Evolutionary conservation across 345 rosid species (phyloP).

Genomic region (Acer negundo): DNA sequence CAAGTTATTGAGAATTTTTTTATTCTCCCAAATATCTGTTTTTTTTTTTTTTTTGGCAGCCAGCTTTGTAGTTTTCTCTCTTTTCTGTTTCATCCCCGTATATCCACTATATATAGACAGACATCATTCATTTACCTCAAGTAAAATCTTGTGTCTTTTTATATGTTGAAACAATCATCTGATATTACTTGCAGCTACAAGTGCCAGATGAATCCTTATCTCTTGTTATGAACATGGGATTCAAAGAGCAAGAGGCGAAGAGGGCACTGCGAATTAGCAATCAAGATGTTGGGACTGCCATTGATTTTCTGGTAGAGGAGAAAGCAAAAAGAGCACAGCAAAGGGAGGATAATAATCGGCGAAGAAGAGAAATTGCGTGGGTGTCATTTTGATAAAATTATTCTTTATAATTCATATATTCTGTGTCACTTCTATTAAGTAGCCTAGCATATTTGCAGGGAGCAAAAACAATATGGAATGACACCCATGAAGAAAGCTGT

Average conservation of each 20-base stretch:
- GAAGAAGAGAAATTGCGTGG: slow-evolving; percentile 59
- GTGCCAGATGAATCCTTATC: slow-evolving; percentile 80
- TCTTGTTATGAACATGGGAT: slow-evolving; percentile 84
- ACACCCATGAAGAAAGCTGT: slow-evolving; percentile 85
- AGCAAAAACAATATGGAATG: slow-evolving; percentile 79
- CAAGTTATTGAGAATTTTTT: not conserved
- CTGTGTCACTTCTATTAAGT: slow-evolving; percentile 10
- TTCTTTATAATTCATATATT: not conserved
- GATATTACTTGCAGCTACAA: slow-evolving; percentile 60
- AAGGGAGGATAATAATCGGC: slow-evolving; percentile 52
- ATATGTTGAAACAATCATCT: not conserved
- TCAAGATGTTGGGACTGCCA: slow-evolving; percentile 72
- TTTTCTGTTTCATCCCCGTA: not conserved
- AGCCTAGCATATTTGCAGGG: slow-evolving; percentile 49
- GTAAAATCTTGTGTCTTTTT: not conserved
- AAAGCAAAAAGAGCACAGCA: slow-evolving; percentile 55
- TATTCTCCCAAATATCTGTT: not conserved
- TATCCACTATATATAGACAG: not conserved
- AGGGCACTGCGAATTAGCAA: slow-evolving; percentile 82
- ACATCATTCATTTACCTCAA: not conserved
- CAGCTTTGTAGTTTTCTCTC: not conserved
- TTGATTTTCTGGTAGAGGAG: slow-evolving; percentile 80
- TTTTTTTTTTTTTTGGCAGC: not conserved
- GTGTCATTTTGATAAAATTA: slow-evolving; percentile 16
- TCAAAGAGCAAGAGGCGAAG: slow-evolving; percentile 66